Conservation (phyloP, 257 asterid genomes). For the Agastache rugosa region DNA sequence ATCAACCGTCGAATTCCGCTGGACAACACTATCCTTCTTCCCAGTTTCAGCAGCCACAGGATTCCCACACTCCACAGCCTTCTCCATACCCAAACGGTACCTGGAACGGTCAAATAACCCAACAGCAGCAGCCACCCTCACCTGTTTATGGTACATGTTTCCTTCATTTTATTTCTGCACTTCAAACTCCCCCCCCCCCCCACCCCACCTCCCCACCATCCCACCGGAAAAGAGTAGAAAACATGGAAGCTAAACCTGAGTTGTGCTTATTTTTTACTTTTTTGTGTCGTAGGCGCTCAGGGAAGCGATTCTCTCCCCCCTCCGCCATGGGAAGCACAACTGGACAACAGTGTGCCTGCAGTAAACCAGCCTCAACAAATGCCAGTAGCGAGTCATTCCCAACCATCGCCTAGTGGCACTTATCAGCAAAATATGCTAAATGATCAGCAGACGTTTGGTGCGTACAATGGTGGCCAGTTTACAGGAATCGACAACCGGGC, state of each 20-base stretch:
- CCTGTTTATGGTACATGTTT: constrained; percentile 68
- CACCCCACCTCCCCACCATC: too few relatives aligned
- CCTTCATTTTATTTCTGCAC: constrained; percentile 15
- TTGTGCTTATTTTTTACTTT: background rate
- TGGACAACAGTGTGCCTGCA: constrained; percentile 49
- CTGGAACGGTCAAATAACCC: constrained; percentile 70
- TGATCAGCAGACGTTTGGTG: constrained; percentile 49
- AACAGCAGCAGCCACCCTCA: constrained; percentile 77
- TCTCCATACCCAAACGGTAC: constrained; percentile 64
- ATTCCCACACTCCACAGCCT: constrained; percentile 52
- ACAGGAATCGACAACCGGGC: constrained; percentile 45
- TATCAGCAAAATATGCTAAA: constrained; percentile 47
- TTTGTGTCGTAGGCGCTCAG: constrained; percentile 54
- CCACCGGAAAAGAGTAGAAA: background rate
- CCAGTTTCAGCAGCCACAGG: constrained; percentile 68
- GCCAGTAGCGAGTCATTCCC: constrained; percentile 49
- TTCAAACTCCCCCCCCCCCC: background rate
- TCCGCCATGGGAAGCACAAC: constrained; percentile 94
- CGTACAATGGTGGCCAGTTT: constrained; percentile 50
- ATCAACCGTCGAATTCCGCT: constrained; percentile 47
- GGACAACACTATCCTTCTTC: constrained; percentile 70
- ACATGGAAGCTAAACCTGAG: constrained; percentile 14
- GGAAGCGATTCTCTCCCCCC: constrained; percentile 69
- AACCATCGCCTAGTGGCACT: constrained; percentile 49
- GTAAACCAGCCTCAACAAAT: constrained; percentile 54